phyloP scores from a whole-genome alignment of 1,284 basidiomycete genomes.

The Neolentinus lepideus region DNA sequence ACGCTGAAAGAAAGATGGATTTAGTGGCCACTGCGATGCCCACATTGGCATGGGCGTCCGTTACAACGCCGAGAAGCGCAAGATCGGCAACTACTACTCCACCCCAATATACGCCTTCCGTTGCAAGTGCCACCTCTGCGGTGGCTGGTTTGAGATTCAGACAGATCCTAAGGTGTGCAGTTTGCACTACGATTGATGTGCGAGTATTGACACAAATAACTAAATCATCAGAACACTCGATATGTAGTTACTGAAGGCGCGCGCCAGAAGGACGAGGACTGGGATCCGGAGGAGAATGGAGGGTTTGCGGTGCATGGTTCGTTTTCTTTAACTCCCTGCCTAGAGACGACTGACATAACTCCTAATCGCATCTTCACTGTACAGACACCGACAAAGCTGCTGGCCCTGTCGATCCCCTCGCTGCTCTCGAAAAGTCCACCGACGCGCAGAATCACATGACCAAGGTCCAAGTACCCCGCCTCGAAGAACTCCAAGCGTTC shows the following conservation, averaged over 20 bases:
- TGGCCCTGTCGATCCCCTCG: conserved; percentile 71
- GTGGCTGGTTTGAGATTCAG: conserved; percentile 92
- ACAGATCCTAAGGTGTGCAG: conserved; percentile 86
- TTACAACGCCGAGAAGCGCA: conserved; percentile 98
- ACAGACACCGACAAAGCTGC: conserved; percentile 63
- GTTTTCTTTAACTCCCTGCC: conserved; percentile 11
- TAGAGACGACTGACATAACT: too few relatives aligned
- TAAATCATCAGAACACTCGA: conserved; percentile 68
- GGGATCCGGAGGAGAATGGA: conserved; percentile 94
- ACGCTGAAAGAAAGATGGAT: too few relatives aligned
- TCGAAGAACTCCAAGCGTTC: conserved; percentile 70
- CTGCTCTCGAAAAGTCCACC: conserved; percentile 81
- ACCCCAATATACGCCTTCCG: conserved; percentile 93
- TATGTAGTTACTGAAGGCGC: conserved; percentile 93
- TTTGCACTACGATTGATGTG: not conserved
- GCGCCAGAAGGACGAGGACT: conserved; percentile 86
- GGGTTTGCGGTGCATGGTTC: conserved; percentile 84
- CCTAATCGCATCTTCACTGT: conserved; percentile 2
- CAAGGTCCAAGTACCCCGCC: conserved; percentile 66
- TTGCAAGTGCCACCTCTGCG: conserved; percentile 95
- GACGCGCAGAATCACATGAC: conserved; percentile 68
- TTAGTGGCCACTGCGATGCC: conserved; percentile 81
- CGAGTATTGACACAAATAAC: not conserved
- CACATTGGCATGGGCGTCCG: conserved; percentile 97
- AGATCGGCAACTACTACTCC: conserved; percentile 91